Evolutionary conservation across 768 basidiomycete species (phyloP).

Genomic region (Lyophyllum atratum): DNA sequence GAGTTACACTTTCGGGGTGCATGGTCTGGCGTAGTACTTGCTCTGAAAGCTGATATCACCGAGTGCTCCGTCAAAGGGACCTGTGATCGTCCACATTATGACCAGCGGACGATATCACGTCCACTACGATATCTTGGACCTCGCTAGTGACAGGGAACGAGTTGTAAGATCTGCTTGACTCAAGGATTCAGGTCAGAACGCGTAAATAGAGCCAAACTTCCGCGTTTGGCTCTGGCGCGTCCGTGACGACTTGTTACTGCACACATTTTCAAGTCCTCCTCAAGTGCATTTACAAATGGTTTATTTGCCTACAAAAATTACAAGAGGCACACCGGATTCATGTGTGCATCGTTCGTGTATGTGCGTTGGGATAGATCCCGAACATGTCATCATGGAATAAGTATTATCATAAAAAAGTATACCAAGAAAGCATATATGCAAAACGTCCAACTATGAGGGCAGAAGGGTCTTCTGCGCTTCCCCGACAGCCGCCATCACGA

Average conservation of each 20-base stretch:
- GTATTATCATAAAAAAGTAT: neutral
- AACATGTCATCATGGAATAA: neutral
- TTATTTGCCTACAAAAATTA: neutral
- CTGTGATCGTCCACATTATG: conserved; percentile 56
- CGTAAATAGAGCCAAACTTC: conserved; percentile 14
- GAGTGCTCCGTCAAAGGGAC: conserved; percentile 51
- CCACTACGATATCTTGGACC: too few relatives aligned
- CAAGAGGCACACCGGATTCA: neutral
- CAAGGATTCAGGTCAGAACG: neutral
- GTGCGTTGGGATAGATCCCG: neutral
- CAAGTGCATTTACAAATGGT: neutral
- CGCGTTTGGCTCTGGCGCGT: neutral
- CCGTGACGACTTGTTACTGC: conserved; percentile 2
- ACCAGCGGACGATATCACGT: neutral
- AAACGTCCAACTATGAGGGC: neutral
- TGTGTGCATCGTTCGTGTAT: neutral
- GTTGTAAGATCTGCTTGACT: too few relatives aligned
- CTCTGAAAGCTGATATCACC: conserved; percentile 41
- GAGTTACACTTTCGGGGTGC: neutral
- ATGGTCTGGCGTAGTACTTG: conserved; percentile 23
- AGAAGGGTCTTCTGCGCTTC: conserved; percentile 19
- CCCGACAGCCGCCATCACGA: conserved; percentile 35
- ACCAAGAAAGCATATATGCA: neutral
- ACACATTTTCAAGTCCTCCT: neutral
- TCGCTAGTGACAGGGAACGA: too few relatives aligned